Base-by-base conservation (phyloP, 2,329 filamentous ascomycete genomes). In the Fusarium sp. region DNA sequence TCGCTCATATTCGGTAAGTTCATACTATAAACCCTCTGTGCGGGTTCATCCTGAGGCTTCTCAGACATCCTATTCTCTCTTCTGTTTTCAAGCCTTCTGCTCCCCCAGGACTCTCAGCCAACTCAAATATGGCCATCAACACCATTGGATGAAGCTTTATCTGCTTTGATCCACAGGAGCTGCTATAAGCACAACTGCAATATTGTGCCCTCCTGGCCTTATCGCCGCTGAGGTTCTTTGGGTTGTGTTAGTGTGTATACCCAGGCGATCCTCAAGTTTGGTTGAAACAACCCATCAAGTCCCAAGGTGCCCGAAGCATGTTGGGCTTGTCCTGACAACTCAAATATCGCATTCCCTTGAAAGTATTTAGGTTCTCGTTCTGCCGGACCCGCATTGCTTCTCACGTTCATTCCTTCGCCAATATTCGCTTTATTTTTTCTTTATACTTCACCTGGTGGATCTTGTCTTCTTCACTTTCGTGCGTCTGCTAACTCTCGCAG, bases 401-500 rank as follows among this genome's bases (percentile, higher is more conserved):
- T 48, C 31, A 24, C 22, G n/a, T 61, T 51, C 55, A 35, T 42
- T 38, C 33, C 35, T 26, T 14, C 18, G 38, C 31, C 10, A 52
- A 55, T 39, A 39, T 59, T 51, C 42, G 39, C 63, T 24, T 59
- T 54, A 41, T n/a, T 36, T 51, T 57, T 65, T 39, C 33, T 42
- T 61, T 41, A 63, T 57, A 48, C 58, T 49, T 36, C 44, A 48
- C 33, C 39, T 62, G 47, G 56, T 62, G 63, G 63, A 75, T 66
- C 52, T 56, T 31, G 33, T 36, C 55, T 69, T 74, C 58, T 62
- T 69, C 36, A 20, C 49, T 69, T 65, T 70, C 36, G 68, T 69
- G 57, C 72, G 41, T 66, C 55, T 52, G 56, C 72, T 74, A 75
- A 74, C 33, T 66, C 52, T 31, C 59, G 63, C 36, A 75, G 72